Evolutionary conservation across 2,329 filamentous ascomycete genomes (phyloP).

Genomic region (Fusarium dlaminii): DNA sequence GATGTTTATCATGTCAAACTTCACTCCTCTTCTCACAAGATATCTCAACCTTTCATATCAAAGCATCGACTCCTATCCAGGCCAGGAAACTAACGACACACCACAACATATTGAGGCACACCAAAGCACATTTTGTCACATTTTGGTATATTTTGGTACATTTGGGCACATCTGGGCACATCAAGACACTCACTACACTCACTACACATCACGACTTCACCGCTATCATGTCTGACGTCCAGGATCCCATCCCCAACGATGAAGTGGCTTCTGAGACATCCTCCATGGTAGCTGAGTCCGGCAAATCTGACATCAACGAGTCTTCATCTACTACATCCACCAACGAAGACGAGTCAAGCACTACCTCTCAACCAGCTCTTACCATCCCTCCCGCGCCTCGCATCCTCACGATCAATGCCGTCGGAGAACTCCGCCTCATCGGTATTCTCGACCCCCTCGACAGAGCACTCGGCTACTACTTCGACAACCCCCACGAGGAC

Average conservation of each 20-base stretch:
- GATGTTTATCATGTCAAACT: not conserved
- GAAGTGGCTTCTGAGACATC: not conserved
- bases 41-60: too few species aligned
- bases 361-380: not conserved
- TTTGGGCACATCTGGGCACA: too few species aligned
- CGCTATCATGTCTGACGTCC: not conserved
- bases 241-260: fast-evolving
- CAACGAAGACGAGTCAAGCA: not conserved
- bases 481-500: not conserved
- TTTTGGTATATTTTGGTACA: too few species aligned
- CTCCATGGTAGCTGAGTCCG: not conserved
- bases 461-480: not conserved
- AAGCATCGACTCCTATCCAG: too few species aligned
- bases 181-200: not conserved
- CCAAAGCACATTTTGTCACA: too few species aligned
- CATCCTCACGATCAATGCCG: not conserved
- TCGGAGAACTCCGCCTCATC: not conserved
- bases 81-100: too few species aligned
- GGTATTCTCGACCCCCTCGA: not conserved
- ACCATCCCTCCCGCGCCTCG: too few species aligned
- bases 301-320: not conserved
- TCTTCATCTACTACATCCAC: not conserved
- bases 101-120: too few species aligned
- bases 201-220: fast-evolving
- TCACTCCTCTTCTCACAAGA: not conserved